Evolutionary conservation across 768 basidiomycete species (phyloP).

Genomic region (Boletus sp.): DNA sequence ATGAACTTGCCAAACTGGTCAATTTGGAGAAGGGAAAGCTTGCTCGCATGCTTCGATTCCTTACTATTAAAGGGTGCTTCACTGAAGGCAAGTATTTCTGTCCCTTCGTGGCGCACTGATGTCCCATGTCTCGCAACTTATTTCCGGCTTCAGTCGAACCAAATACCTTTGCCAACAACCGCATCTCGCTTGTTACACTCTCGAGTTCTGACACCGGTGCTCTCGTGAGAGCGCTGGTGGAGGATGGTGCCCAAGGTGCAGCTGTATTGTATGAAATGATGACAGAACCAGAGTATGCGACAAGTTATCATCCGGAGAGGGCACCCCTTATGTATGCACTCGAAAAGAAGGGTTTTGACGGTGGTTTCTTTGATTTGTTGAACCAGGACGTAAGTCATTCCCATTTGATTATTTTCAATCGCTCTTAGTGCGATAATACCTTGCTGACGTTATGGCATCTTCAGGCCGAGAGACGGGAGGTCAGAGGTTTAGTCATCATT

Average conservation of each 20-base stretch:
- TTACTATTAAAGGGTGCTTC: constrained; percentile 32
- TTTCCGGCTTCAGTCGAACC: constrained; percentile 17
- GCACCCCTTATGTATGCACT: constrained; percentile 23
- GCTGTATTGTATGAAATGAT: constrained; percentile 24
- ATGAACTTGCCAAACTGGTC: constrained; percentile 24
- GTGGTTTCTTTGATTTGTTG: constrained; percentile 23
- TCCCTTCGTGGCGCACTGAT: neutral
- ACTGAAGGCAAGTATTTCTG: constrained; percentile 21
- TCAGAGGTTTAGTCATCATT: neutral
- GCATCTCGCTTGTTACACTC: constrained; percentile 28
- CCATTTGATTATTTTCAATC: neutral
- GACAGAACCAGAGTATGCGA: constrained; percentile 25
- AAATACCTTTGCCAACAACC: constrained; percentile 34
- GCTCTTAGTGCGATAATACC: neutral
- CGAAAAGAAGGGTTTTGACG: constrained; percentile 13
- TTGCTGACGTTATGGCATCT: neutral
- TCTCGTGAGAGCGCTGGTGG: constrained; percentile 3
- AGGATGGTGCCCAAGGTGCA: constrained; percentile 14
- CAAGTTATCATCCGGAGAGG: constrained; percentile 21
- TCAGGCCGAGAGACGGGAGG: constrained; percentile 17
- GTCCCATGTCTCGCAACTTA: neutral
- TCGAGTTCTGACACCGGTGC: constrained; percentile 10
- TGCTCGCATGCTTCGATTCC: constrained; percentile 29
- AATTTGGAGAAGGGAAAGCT: constrained; percentile 29
- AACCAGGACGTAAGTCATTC: constrained; percentile 16